Evolutionary conservation across 257 asterid species (phyloP).

Genomic region (Fraxinus anomala): DNA sequence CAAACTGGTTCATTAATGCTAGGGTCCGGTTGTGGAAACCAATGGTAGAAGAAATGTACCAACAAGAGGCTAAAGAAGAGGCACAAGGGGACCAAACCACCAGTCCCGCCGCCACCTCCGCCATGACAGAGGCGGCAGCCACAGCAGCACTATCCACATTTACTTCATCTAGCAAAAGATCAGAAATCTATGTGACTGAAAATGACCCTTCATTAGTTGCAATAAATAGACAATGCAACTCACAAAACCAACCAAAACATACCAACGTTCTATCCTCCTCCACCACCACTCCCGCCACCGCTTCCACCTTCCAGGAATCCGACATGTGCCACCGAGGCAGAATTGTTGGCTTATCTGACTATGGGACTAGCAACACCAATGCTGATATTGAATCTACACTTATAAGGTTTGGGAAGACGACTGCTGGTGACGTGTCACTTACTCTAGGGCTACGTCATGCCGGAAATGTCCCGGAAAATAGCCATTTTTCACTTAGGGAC

Average conservation of each 20-base stretch:
- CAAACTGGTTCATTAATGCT: constrained; percentile 99
- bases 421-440: constrained; percentile 87
- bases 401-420: constrained; percentile 66
- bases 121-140: constrained; percentile 26
- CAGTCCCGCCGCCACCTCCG: constrained; percentile 22
- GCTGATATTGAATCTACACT: constrained; percentile 52
- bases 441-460: constrained; percentile 94
- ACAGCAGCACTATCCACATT: constrained; percentile 20
- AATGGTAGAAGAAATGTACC: constrained; percentile 99
- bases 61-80: constrained; percentile 73
- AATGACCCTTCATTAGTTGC: constrained; percentile 62
- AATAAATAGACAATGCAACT: constrained; percentile 52
- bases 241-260: constrained; percentile 48
- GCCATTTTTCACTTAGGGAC: constrained; percentile 61
- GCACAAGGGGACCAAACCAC: constrained; percentile 26
- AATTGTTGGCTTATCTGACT: background rate
- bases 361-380: background rate
- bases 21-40: constrained; percentile 99
- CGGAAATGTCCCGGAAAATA: constrained; percentile 83
- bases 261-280: constrained; percentile 11
- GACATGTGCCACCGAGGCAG: constrained; percentile 4
- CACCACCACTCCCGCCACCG: constrained; percentile 18
- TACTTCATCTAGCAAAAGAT: constrained; percentile 42
- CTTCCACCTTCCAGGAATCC: constrained; percentile 22
- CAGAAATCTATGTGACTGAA: constrained; percentile 53